phyloP scores from a whole-genome alignment of 1,139 yeast species.

The Kodamaea sp. region DNA sequence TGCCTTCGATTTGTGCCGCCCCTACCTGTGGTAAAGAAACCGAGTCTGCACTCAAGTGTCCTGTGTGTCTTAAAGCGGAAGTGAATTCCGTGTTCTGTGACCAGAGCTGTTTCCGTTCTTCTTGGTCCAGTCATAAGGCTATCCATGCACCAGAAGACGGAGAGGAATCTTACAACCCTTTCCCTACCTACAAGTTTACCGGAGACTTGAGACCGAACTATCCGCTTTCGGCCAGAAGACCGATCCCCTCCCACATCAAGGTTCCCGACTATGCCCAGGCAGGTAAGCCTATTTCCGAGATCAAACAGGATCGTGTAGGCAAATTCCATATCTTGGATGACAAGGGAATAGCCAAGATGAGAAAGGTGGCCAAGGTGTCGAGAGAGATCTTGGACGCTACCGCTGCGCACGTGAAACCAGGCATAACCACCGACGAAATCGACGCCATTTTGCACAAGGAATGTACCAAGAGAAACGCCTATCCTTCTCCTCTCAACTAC shows the following conservation, averaged over 20 bases:
- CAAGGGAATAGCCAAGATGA: slow-evolving; percentile 71
- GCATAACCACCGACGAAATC: slow-evolving; percentile 90
- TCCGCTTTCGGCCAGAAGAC: slow-evolving; percentile 74
- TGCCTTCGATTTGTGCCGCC: slow-evolving; percentile 57
- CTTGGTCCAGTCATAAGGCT: slow-evolving; percentile 63
- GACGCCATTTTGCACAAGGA: slow-evolving; percentile 87
- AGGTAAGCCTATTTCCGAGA: slow-evolving; percentile 82
- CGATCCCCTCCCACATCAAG: slow-evolving; percentile 68
- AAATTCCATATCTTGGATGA: slow-evolving; percentile 62
- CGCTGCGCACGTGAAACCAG: slow-evolving; percentile 81
- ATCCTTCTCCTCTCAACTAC: slow-evolving; percentile 95
- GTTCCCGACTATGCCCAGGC: slow-evolving; percentile 82
- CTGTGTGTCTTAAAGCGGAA: slow-evolving; percentile 80
- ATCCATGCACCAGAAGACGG: slow-evolving; percentile 49
- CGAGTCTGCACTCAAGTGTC: slow-evolving; percentile 78
- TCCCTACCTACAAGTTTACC: slow-evolving; percentile 71
- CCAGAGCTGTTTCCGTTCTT: slow-evolving; percentile 79
- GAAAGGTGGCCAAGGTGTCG: slow-evolving; percentile 72
- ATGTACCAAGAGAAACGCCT: slow-evolving; percentile 83
- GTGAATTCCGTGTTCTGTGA: slow-evolving; percentile 70
- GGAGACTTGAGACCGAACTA: slow-evolving; percentile 79
- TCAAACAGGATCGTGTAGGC: slow-evolving; percentile 67
- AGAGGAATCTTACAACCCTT: slow-evolving; percentile 71
- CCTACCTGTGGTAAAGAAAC: slow-evolving; percentile 85
- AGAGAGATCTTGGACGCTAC: slow-evolving; percentile 87